phyloP scores from a whole-genome alignment of 257 asterid genomes.

The Solanum arcanum region DNA sequence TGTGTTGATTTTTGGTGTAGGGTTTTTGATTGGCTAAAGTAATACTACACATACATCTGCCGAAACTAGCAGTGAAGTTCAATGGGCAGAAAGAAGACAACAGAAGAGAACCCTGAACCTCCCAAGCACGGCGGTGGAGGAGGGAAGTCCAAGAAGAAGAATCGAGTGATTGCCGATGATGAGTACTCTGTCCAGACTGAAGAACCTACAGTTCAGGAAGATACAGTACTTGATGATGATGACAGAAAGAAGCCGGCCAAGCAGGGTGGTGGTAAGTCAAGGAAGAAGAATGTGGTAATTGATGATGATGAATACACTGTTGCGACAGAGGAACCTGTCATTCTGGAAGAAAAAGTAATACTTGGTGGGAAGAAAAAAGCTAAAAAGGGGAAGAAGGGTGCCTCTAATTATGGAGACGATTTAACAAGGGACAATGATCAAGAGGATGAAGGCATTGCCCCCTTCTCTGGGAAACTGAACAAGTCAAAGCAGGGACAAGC shows the following conservation, averaged over 20 bases:
- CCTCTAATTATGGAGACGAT: conserved; percentile 45
- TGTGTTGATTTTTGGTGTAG: background rate
- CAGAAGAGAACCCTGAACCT: conserved; percentile 25
- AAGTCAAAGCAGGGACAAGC: conserved; percentile 24
- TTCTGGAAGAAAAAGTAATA: conserved; percentile 30
- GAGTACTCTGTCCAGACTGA: conserved; percentile 64
- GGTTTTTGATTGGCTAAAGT: background rate
- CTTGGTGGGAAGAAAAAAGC: conserved; percentile 56
- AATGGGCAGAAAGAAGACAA: conserved; percentile 81
- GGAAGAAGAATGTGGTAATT: conserved; percentile 22
- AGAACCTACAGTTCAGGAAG: conserved; percentile 47
- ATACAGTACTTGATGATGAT: conserved; percentile 19
- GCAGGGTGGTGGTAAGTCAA: conserved; percentile 24
- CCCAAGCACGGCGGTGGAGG: conserved; percentile 18
- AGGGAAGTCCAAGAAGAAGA: conserved; percentile 75
- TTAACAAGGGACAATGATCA: conserved; percentile 7
- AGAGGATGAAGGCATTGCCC: conserved; percentile 3
- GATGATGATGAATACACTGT: conserved; percentile 60
- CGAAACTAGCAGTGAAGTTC: conserved; percentile 6
- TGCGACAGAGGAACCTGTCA: conserved; percentile 42
- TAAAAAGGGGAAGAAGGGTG: conserved; percentile 45
- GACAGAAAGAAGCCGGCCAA: conserved; percentile 10
- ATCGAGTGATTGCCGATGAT: conserved; percentile 51
- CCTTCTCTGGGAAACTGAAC: conserved; percentile 30
- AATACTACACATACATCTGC: conserved; percentile 2